Base-by-base conservation (phyloP, 2,329 filamentous ascomycete genomes). In the Cadophora malorum region DNA sequence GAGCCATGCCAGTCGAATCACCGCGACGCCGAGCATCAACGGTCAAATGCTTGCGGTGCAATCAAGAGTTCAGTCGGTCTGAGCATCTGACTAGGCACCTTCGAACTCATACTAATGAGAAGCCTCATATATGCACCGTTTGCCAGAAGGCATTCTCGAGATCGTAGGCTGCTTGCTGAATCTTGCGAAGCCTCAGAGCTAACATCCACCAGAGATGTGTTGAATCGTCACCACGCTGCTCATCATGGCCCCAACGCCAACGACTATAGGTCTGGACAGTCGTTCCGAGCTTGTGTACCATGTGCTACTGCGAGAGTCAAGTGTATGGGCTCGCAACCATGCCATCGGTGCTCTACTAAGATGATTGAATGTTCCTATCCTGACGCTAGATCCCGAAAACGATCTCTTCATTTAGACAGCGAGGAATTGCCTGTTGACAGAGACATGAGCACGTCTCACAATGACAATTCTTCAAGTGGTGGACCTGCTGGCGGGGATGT, bases 61-160 rank as follows among this genome's bases (percentile, higher is more conserved):
- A 16, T 23, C 45, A 63, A 38, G 45, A 49, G 6, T 63, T 63
- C 28, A 50, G 45, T 25, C 60, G 60, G 19, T n/a, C 60, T 33
- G 60, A 63, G 21, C 60, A 63, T 52, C 47, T 63, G 19, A 63
- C 60, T 19, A 38, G 60, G n/a, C 60, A 63, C 31, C 45, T 63
- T 38, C 60, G 60, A n/a, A 63, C 60, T 12, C 60, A 63, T 63
- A 63, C 60, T 9, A 63, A 63, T 33, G 60, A 63, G 28, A 63
- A 21, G 16, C 60, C 60, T 23, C 21, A 63, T 7, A 31, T 25
- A 10, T 63, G 60, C 23, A 35, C 45, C 1, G 53, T 52, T 23
- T 63, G 60, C 28, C 25, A 28, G 12, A 63, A 63, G 10, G 47
- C 25, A 12, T 63, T 63, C 21, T 63, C 60, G 3, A 63, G 60